Base-by-base conservation (phyloP, 106 monocot genomes). In the Allium cepa region DNA sequence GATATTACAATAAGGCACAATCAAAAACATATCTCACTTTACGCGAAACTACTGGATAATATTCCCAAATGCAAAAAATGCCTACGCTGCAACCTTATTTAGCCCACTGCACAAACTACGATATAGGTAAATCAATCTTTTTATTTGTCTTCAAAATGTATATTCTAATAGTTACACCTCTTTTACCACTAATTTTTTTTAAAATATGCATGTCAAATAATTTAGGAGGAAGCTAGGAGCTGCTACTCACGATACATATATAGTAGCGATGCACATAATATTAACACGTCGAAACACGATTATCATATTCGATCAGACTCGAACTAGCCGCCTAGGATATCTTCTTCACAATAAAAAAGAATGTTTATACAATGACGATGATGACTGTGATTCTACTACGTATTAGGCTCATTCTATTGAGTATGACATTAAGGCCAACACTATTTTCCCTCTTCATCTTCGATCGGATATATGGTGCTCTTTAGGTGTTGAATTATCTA, bases 211-310 rank as follows among this genome's bases (percentile, higher is more conserved):
- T n/a, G n/a, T 15, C 63, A 36, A 47, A 7, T 8, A 15, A 13
- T 13, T 8, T 10, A 15, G 48, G 56, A 49, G 76, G 79, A 46
- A 45, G 56, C 6, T 85, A 78, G 85, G 59, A 81, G 61, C 73
- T 85, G 10, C 77, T 85, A 16, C 81, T 81, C 49, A 81, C 75
- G 81, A 51, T 75, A 68, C 78, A 60, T 80, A 81, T 68, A 71
- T 81, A 5, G 80, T 81, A 7, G 85, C 81, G 18, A 85, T 85
- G 81, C 85, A 85, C 74, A 81, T 85, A 80, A 60, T 71, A 7
- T 70, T 81, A 12, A 81, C 81, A 7, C 50, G 75, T 49, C 68
- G 52, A 48, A 67, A 72, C 74, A 85, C 80, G 15, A 75, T 81
- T 49, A 14, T 85, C 67, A 71, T 85, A 60, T 85, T 75, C 63